Evolutionary conservation across 106 monocot species (phyloP).

Genomic region (Gastrodia elata): DNA sequence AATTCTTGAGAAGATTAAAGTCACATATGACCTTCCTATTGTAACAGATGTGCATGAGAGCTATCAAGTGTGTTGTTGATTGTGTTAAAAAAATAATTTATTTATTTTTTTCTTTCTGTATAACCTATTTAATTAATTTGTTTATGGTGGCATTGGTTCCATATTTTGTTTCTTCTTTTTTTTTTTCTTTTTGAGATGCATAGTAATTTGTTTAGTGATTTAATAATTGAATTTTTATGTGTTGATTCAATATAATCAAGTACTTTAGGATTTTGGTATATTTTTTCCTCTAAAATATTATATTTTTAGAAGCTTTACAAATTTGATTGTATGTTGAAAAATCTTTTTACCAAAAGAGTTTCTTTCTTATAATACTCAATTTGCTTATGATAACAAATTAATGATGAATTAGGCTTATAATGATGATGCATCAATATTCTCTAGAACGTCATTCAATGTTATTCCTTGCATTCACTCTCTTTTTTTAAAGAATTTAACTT

Average conservation of each 20-base stretch:
- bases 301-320: too few relatives aligned
- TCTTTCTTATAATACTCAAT: too few relatives aligned
- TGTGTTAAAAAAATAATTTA: background rate
- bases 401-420: background rate
- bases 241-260: too few relatives aligned
- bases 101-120: background rate
- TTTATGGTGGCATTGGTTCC: too few relatives aligned
- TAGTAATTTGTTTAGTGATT: too few relatives aligned
- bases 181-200: too few relatives aligned
- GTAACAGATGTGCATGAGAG: slow-evolving; percentile 96
- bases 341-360: too few relatives aligned
- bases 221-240: background rate
- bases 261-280: too few relatives aligned
- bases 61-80: slow-evolving; percentile 41
- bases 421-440: background rate
- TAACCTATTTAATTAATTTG: background rate
- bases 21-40: slow-evolving; percentile 72
- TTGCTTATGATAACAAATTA: too few relatives aligned
- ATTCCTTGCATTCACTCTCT: background rate
- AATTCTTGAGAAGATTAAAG: slow-evolving; percentile 93
- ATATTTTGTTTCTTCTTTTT: too few relatives aligned
- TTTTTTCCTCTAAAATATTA: too few relatives aligned
- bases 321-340: too few relatives aligned
- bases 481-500: slow-evolving; percentile 7
- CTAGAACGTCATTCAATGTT: background rate